These are phyloP conservation scores for Jamesozyma lodderae DNA, from an alignment of 805 yeast genomes.

Conservation along the genomic window DNA sequence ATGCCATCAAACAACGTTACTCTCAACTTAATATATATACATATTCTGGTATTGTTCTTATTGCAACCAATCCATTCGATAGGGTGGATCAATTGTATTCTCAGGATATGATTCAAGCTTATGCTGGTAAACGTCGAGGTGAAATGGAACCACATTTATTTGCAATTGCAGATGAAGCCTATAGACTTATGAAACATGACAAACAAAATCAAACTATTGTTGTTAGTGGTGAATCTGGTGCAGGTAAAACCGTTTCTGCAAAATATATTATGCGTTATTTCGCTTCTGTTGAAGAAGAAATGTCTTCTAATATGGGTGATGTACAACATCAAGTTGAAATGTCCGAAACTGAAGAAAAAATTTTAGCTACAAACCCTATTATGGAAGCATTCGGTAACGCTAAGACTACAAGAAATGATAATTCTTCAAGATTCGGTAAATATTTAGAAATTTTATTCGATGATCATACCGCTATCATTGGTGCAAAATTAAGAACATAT, in stretches of 20 bases:
- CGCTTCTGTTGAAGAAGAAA: slow-evolving; percentile 73
- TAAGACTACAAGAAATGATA: slow-evolving; percentile 81
- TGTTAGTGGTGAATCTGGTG: slow-evolving; percentile 97
- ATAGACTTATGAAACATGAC: slow-evolving; percentile 85
- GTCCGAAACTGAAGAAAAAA: slow-evolving; percentile 88
- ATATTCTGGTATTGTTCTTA: slow-evolving; percentile 91
- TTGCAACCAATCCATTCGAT: slow-evolving; percentile 94
- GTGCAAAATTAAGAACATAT: slow-evolving; percentile 91
- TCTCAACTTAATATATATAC: slow-evolving; percentile 87
- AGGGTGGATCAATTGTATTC: slow-evolving; percentile 84
- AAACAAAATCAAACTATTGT: slow-evolving; percentile 87
- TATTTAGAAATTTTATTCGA: slow-evolving; percentile 87
- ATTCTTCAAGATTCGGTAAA: slow-evolving; percentile 91
- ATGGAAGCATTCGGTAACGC: slow-evolving; percentile 93
- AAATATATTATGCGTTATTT: slow-evolving; percentile 96
- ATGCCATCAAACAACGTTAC: slow-evolving; percentile 85
- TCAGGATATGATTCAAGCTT: slow-evolving; percentile 87
- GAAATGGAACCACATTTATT: slow-evolving; percentile 95
- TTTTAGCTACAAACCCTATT: slow-evolving; percentile 88
- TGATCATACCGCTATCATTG: slow-evolving; percentile 66
- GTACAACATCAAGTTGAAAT: slow-evolving; percentile 45
- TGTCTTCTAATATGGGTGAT: slow-evolving; percentile 30
- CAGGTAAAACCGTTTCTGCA: slow-evolving; percentile 96
- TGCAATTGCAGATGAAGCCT: slow-evolving; percentile 97
- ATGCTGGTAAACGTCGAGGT: slow-evolving; percentile 86